A percentile compares a stretch with the other conserved stretches of the same genome.
Conservation (phyloP, 2,329 filamentous ascomycete genomes). For the Colletotrichum destructivum region DNA sequence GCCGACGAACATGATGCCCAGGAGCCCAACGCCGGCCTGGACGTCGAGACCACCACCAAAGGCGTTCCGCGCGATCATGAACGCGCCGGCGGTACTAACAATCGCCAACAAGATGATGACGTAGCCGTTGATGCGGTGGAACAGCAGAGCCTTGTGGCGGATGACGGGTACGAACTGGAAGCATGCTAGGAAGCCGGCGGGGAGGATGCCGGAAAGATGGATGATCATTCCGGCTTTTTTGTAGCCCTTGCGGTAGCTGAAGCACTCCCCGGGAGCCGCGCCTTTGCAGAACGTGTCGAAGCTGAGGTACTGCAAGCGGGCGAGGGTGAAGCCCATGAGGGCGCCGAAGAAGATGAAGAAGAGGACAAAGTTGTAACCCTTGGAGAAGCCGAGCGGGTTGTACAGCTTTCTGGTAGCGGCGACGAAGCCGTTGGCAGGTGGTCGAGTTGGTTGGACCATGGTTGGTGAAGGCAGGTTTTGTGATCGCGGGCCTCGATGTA, state of each 20-base stretch:
- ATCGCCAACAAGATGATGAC: constrained; percentile 63
- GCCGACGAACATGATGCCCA: constrained; percentile 61
- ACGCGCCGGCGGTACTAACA: constrained; percentile 61
- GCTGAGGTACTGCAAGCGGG: constrained; percentile 64
- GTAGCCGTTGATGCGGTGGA: constrained; percentile 76
- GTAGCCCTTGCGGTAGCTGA: constrained; percentile 48
- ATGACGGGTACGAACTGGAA: constrained; percentile 66
- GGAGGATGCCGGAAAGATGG: constrained; percentile 62
- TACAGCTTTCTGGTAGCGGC: constrained; percentile 52
- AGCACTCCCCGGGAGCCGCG: constrained; percentile 55
- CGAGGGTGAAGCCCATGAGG: constrained; percentile 63
- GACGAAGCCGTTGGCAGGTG: constrained; percentile 44
- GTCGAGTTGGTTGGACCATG: constrained; percentile 33
- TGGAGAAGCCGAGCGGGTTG: constrained; percentile 67
- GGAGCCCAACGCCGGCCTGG: constrained; percentile 60
- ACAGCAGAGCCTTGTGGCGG: constrained; percentile 62
- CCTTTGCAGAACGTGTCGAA: constrained; percentile 48
- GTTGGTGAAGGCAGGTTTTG: background rate
- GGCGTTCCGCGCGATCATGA: constrained; percentile 66
- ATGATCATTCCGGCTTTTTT: constrained; percentile 60
- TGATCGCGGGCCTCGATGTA: background rate
- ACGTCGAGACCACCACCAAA: constrained; percentile 70
- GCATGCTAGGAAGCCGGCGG: constrained; percentile 59
- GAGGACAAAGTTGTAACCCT: constrained; percentile 71
- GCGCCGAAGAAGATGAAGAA: constrained; percentile 65